Base-by-base conservation (phyloP, 345 rosid genomes). In the Eutrema heterophyllum region DNA sequence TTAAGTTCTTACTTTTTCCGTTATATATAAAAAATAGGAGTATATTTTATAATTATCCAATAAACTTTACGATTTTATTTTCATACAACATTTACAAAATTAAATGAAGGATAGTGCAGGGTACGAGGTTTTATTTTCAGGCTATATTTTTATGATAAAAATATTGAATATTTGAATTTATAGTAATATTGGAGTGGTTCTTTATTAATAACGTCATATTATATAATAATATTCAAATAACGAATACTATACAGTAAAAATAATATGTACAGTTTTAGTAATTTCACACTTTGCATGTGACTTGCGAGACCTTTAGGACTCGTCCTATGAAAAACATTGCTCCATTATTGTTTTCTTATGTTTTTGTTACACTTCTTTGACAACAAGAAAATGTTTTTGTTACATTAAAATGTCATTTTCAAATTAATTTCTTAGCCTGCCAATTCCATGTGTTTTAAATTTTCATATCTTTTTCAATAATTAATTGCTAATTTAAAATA, bases 61-160 rank as follows among this genome's bases (percentile, higher is more conserved):
- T 45, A 27, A 9, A 18, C 24, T 12, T 40, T 35, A 30, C 2
- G 12, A 16, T 54, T 21, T 21, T 21, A 21, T 29, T 9, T n/a
- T 54, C 5, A 40, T 14, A 49, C 49, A 71, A 48, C 10, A 2
- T 51, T 1, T 15, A 29, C 63, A 29, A 35, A 40, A 50, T 12
- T 39, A 6, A 48, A 11, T 72, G 54, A 67, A 40, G 35, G 18
- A 44, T 64, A 35, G 60, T 74, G 36, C 5, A 21, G 24, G 48
- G 79, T 68, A 67, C 79, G 73, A 75, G 79, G 73, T 75, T 66
- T 74, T 61, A 11, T 59, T 36, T 21, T 56, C 13, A 40, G 45
- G 32, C 15, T 40, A 18, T 33, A 16, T 38, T 29, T 49, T 32
- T 50, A 5, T 35, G 15, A 12, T 33, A n/a, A 13, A 15, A 13